Evolutionary conservation across 2,329 filamentous ascomycete genomes (phyloP).

Genomic region (Colletotrichum spinosum): DNA sequence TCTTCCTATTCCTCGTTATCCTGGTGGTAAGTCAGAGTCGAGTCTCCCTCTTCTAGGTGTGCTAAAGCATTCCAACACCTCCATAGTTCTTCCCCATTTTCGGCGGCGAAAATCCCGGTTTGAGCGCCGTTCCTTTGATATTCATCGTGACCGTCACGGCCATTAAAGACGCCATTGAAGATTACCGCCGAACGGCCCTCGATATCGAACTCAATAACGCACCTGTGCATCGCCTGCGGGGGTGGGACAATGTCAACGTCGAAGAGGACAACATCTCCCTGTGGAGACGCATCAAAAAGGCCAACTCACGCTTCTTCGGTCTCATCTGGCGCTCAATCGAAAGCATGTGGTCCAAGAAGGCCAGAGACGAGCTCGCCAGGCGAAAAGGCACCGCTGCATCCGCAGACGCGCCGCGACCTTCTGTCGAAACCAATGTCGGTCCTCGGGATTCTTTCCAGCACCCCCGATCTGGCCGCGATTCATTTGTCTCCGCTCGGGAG

Average conservation of each 20-base stretch:
- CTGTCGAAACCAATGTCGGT: slow-evolving; percentile 70
- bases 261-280: slow-evolving; percentile 84
- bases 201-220: slow-evolving; percentile 98
- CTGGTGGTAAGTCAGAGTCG: slow-evolving; percentile 76
- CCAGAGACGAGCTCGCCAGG: slow-evolving; percentile 60
- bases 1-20: slow-evolving; percentile 97
- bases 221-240: slow-evolving; percentile 87
- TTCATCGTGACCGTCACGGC: slow-evolving; percentile 90
- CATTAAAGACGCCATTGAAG: slow-evolving; percentile 95
- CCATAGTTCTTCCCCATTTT: slow-evolving; percentile 94
- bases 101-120: slow-evolving; percentile 87
- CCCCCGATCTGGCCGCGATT: slow-evolving; percentile 54
- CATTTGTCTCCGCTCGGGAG: slow-evolving; percentile 67
- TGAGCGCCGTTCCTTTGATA: slow-evolving; percentile 92
- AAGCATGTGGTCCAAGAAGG: slow-evolving; percentile 63
- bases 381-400: slow-evolving; percentile 55
- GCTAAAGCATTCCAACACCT: slow-evolving; percentile 28
- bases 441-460: slow-evolving; percentile 65
- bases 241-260: slow-evolving; percentile 95
- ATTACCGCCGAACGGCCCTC: slow-evolving; percentile 90
- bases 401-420: slow-evolving; percentile 62
- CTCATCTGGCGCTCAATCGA: slow-evolving; percentile 63
- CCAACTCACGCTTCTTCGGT: slow-evolving; percentile 72
- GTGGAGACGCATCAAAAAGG: slow-evolving; percentile 94
- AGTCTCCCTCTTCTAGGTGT: neutral